Evolutionary conservation across 1,139 yeast genomes (phyloP).

Genomic region (Diutina catenulata): DNA sequence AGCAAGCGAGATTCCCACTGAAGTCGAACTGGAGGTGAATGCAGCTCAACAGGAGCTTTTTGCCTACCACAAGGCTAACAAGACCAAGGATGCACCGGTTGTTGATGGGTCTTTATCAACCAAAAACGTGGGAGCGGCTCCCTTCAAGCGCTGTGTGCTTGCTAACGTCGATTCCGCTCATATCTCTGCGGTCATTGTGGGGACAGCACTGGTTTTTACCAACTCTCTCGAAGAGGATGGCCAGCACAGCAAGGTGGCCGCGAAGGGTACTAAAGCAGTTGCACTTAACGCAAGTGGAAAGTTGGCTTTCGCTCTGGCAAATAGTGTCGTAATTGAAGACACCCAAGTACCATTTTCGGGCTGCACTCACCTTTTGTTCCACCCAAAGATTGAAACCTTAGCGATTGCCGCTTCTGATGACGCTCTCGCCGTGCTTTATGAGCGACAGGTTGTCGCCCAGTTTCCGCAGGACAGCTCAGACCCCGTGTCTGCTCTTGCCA

Average conservation of each 20-base stretch:
- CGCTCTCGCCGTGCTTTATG: background rate
- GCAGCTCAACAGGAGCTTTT: slow-evolving; percentile 28
- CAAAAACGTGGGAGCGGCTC: background rate
- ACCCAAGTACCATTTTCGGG: background rate
- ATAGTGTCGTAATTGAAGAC: background rate
- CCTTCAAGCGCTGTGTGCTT: background rate
- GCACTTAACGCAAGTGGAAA: background rate
- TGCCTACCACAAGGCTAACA: slow-evolving; percentile 27
- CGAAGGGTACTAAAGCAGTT: background rate
- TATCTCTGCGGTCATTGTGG: background rate
- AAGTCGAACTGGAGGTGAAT: background rate
- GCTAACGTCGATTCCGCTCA: background rate
- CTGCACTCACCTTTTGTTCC: background rate
- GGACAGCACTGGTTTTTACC: background rate
- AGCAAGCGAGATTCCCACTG: background rate
- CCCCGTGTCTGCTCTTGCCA: slow-evolving; percentile 19
- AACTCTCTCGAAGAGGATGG: background rate
- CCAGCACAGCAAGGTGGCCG: background rate
- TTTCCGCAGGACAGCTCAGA: background rate
- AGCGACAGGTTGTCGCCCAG: background rate
- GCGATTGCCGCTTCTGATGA: background rate
- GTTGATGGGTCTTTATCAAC: background rate
- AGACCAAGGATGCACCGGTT: background rate
- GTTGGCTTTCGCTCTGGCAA: background rate
- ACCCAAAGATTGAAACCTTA: background rate